Evolutionary conservation across 805 yeast species (phyloP), one percentile per base, ranked within the genome.

Genomic region (Blastobotrys mokoenaii): DNA sequence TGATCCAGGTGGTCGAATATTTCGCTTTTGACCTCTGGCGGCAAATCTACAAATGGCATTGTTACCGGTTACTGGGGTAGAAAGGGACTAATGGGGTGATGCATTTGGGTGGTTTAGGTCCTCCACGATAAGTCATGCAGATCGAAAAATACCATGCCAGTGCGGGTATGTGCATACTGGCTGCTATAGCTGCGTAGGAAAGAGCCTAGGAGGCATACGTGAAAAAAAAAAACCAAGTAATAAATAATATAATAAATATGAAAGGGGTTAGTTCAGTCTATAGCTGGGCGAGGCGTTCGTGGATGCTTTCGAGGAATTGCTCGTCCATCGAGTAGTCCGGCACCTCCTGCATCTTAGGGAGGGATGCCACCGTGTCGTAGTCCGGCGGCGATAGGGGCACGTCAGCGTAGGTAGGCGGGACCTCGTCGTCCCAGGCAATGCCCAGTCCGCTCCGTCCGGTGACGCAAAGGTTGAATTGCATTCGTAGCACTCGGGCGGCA

Each of bases 371-470:
- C 1, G 62, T 54, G 33, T 66, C 72, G 62, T 93, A 90, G 2
- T 79, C 77, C 1, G 98, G 98, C 0, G 98, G 98, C 17, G 89
- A 79, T 37, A 86, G 70, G 0, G 94, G 79, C 16, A 93, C 88
- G 53, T 87, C 90, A 44, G 79, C 86, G 58, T 93, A 93, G 16
- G 88, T 84, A 1, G 99, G 99, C 1, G 99, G 99, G 14, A 94
- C 97, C 64, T 93, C 98, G 60, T 90, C 97, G 64, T 90, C 97
- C 97, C 98, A 93, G 0, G 97, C 84, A 27, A 93, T 86, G 3
- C 98, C 98, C 36, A 93, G 71, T 0, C 99, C 99, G 0, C 95
- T 82, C 48, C 97, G 72, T 60, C 89, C 97, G 2, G 95, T 84
- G 17, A 93, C 65, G 2, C 71, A 69, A n/a, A 90, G 57, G 52